These are phyloP conservation scores for Malus fusca DNA, from an alignment of 306 rosid species.

Conservation along the genomic window DNA sequence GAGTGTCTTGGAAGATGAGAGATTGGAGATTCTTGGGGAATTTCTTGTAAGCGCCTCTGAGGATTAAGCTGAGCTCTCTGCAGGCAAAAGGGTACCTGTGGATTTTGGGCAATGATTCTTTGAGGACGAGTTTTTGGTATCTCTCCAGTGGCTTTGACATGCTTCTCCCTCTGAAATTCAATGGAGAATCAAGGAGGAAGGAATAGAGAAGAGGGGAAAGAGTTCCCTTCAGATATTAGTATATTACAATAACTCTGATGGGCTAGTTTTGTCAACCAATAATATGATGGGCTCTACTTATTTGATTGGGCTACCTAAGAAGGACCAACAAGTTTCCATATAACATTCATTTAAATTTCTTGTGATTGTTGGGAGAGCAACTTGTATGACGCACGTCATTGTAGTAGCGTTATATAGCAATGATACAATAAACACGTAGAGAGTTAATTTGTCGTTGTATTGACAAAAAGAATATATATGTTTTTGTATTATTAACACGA, in stretches of 20 bases:
- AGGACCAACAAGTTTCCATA: no score
- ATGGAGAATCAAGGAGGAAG: not conserved
- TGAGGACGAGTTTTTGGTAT: constrained; percentile 44
- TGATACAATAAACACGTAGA: no score
- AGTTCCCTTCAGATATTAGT: no score
- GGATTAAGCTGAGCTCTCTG: constrained; percentile 62
- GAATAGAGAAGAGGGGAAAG: not conserved
- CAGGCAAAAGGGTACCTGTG: constrained; percentile 61
- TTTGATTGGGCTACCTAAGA: no score
- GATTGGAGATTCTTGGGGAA: constrained; percentile 66
- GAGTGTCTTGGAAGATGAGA: constrained; percentile 52
- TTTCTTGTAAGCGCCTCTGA: constrained; percentile 40
- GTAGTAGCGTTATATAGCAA: no score
- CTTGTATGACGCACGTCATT: no score
- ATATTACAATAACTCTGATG: not conserved
- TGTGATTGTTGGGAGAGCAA: no score
- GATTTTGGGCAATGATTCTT: constrained; percentile 31
- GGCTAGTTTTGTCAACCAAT: not conserved
- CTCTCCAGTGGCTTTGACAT: constrained; percentile 48
- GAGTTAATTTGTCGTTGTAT: no score
- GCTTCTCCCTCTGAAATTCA: not conserved
- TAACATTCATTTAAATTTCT: no score
- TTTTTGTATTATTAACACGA: no score
- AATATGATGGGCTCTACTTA: no score
- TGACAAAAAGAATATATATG: no score